Base-by-base conservation (phyloP, 2,329 filamentous ascomycete species). In the Cercospora sesami region DNA sequence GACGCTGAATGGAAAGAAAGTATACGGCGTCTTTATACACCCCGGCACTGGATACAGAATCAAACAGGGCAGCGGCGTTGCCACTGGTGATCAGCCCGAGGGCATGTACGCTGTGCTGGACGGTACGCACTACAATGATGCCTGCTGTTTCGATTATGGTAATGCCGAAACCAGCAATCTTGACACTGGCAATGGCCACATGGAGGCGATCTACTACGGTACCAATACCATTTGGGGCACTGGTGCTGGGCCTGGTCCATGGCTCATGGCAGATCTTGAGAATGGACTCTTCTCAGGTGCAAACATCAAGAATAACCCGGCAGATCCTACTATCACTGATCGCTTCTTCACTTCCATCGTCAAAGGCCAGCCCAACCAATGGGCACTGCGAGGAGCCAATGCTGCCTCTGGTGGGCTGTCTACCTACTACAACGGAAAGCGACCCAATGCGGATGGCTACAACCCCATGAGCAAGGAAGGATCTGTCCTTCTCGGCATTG, bases 211-310 rank as follows among this genome's bases (percentile, higher is more conserved):
- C 67, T 90, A 90, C 82, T 90, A 83, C 72, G 88, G 89, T 0
- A 79, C 80, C 75, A 84, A 74, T 75, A 86, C 81, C 0, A 67
- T 68, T 71, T 89, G 86, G 85, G 88, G 88, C 18, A 78, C 76
- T 7, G 88, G 89, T 8, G 65, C 85, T 4, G 88, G 87, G 55
- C 82, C 72, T 53, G 88, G 89, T 0, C 89, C 89, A 0, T 90
- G 88, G 89, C 75, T 90, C 72, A 90, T 90, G 87, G 88, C 87
- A 0, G 89, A 91, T 77, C 83, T 91, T 0, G 89, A 91, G 75
- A 89, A 90, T 69, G 86, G 86, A 3, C 79, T 91, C 2, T 90
- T 90, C 79, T 88, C 87, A 0, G 88, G 87, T 14, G 9, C 63
- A 0, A 82, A 75, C 67, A 28, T 81, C 1, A 75, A 73, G 1